These are phyloP conservation scores for Eucalyptus regnans DNA, from an alignment of 345 rosid species.

Conservation along the genomic window DNA sequence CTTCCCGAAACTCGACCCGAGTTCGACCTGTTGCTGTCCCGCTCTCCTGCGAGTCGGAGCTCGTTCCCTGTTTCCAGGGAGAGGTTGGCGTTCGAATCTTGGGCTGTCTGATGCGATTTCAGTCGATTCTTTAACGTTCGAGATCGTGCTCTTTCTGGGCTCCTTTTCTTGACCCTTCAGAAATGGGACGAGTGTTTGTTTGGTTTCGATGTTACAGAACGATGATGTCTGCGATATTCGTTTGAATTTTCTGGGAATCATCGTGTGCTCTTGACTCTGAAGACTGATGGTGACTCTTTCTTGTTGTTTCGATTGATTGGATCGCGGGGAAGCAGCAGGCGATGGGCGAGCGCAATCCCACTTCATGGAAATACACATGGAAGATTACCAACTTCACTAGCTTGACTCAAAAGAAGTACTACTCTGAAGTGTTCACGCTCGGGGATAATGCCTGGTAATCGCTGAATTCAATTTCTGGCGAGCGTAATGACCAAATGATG, in stretches of 20 bases:
- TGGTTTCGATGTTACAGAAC: neutral
- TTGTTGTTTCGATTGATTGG: neutral
- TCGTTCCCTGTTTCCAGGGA: neutral
- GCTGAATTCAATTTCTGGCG: neutral
- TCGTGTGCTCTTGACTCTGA: neutral
- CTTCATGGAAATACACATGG: constrained; percentile 12
- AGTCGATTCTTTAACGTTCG: neutral
- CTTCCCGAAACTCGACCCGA: neutral
- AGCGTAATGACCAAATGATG: neutral
- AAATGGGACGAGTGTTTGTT: neutral
- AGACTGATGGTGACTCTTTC: neutral
- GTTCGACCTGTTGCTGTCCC: neutral
- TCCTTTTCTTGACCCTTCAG: neutral
- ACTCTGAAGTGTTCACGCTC: constrained; percentile 3
- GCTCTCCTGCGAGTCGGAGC: neutral
- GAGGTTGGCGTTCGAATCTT: neutral
- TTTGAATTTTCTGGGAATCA: neutral
- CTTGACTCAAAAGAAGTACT: neutral
- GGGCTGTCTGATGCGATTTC: neutral
- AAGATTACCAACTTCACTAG: constrained; percentile 2
- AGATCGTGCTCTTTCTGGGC: neutral
- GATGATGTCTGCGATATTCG: neutral
- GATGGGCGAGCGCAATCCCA: neutral
- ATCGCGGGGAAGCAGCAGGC: neutral
- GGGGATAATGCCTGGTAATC: constrained; percentile 5